Evolutionary conservation across 306 rosid species (phyloP).

Genomic region (Malus asiatica): DNA sequence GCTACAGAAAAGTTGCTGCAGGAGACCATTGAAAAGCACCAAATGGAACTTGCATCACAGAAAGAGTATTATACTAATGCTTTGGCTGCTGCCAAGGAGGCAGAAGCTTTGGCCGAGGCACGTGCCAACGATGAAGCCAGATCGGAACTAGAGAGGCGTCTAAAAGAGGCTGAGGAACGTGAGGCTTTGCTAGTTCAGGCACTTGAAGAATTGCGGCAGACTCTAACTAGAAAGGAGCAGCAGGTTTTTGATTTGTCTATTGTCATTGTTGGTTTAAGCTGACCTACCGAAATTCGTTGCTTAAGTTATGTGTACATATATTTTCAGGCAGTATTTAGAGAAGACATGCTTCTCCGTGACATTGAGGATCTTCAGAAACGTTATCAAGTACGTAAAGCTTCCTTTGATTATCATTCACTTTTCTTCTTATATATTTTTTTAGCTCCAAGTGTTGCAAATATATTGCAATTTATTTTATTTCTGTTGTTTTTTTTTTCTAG

Average conservation of each 20-base stretch:
- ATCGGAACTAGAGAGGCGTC: slow-evolving; percentile 79
- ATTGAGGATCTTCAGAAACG: slow-evolving; percentile 94
- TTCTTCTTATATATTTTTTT: background rate
- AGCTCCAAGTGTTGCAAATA: slow-evolving; percentile 1
- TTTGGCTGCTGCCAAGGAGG: slow-evolving; percentile 92
- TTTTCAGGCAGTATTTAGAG: slow-evolving; percentile 80
- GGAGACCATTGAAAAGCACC: slow-evolving; percentile 92
- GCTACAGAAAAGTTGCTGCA: slow-evolving; percentile 92
- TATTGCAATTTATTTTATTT: slow-evolving; percentile 23
- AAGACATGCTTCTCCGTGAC: slow-evolving; percentile 88
- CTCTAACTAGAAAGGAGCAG: slow-evolving; percentile 88
- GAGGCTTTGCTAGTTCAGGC: slow-evolving; percentile 94
- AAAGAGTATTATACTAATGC: slow-evolving; percentile 85
- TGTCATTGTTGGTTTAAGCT: slow-evolving; percentile 17
- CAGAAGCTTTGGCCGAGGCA: slow-evolving; percentile 93
- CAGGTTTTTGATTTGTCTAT: slow-evolving; percentile 54
- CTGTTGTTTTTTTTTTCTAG: slow-evolving; percentile 29
- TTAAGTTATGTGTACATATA: background rate
- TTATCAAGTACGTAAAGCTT: slow-evolving; percentile 61
- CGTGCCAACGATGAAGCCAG: slow-evolving; percentile 88
- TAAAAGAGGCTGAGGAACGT: slow-evolving; percentile 86
- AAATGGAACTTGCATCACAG: slow-evolving; percentile 72
- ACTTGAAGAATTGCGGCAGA: slow-evolving; percentile 91
- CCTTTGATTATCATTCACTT: slow-evolving; percentile 5
- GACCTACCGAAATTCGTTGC: slow-evolving; percentile 2